Percentiles rank a stretch among this genome's conserved stretches.
phyloP scores from a whole-genome alignment of 1,139 yeast genomes.

The Geotrichum histeridarum region DNA sequence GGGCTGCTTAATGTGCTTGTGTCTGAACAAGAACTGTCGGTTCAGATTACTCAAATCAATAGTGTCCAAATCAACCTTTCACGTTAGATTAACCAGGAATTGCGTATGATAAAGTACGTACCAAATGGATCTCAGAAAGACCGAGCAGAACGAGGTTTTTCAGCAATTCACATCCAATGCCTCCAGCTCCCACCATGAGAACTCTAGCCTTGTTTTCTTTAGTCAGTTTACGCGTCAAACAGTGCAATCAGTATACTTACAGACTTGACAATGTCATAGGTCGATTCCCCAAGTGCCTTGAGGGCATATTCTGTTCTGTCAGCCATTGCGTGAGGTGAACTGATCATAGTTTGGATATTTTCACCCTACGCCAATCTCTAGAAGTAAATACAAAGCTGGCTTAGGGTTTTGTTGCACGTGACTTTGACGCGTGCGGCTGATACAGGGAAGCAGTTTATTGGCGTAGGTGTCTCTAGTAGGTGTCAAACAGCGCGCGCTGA shows the following conservation, averaged over 20 bases:
- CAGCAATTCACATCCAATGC: slow-evolving; percentile 94
- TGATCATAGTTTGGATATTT: too few relatives aligned
- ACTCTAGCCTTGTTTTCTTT: slow-evolving; percentile 40
- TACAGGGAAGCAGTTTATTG: too few relatives aligned
- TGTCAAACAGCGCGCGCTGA: too few relatives aligned
- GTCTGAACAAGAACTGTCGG: slow-evolving; percentile 84
- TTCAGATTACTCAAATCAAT: slow-evolving; percentile 87
- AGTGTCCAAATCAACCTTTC: slow-evolving; percentile 72
- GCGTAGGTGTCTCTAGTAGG: too few relatives aligned
- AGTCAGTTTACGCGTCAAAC: not conserved
- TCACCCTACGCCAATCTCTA: too few relatives aligned
- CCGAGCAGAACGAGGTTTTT: slow-evolving; percentile 81
- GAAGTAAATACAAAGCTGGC: too few relatives aligned
- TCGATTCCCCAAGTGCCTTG: slow-evolving; percentile 22
- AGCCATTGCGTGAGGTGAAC: too few relatives aligned
- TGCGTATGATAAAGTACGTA: not conserved
- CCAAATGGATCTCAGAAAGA: slow-evolving; percentile 83
- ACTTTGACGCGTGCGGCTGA: not conserved
- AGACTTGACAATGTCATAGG: slow-evolving; percentile 19
- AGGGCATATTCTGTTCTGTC: too few relatives aligned
- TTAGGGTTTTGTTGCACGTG: not conserved
- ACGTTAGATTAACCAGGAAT: not conserved
- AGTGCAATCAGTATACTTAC: slow-evolving; percentile 16
- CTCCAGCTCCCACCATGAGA: slow-evolving; percentile 95
- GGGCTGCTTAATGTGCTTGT: slow-evolving; percentile 79